phyloP scores from a whole-genome alignment of 2,329 filamentous ascomycete species.

The Fusarium nelsonii region DNA sequence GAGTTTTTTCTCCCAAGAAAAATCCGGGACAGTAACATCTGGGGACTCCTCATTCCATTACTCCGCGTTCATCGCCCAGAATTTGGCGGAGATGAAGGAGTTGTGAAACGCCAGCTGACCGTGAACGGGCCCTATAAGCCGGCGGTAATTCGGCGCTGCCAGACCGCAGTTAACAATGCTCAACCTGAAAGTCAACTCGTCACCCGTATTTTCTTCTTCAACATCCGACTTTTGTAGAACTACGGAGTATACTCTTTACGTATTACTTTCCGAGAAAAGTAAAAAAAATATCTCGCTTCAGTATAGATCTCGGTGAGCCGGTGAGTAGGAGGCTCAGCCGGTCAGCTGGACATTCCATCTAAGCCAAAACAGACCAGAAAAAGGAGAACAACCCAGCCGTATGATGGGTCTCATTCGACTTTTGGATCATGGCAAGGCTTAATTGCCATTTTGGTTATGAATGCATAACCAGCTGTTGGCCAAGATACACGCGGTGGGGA shows the following conservation, averaged over 20 bases:
- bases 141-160: slow-evolving; percentile 39
- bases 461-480: slow-evolving; percentile 17
- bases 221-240: slow-evolving; percentile 24
- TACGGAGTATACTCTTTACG: not conserved
- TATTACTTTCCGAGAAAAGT: slow-evolving; percentile 13
- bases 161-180: not conserved
- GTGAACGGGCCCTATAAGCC: slow-evolving; percentile 30
- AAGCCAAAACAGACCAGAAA: slow-evolving; percentile 14
- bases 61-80: slow-evolving; percentile 17
- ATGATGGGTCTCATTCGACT: slow-evolving; percentile 14
- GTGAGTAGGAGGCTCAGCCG: not conserved
- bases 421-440: not conserved
- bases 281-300: not conserved
- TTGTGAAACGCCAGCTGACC: slow-evolving; percentile 37
- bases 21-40: slow-evolving; percentile 25
- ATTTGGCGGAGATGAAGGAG: slow-evolving; percentile 29
- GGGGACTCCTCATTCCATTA: slow-evolving; percentile 36
- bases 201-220: slow-evolving; percentile 33
- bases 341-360: not conserved
- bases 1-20: slow-evolving; percentile 5
- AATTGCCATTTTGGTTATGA: slow-evolving; percentile 12
- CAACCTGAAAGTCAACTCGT: slow-evolving; percentile 9
- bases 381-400: slow-evolving; percentile 15
- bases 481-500: slow-evolving; percentile 25
- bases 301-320: slow-evolving; percentile 12